A percentile compares a stretch with the other conserved stretches of the same genome.
These are phyloP conservation scores for Peronospora destructor DNA, from an alignment of 352 stramenopile species.

Conservation along the genomic window DNA sequence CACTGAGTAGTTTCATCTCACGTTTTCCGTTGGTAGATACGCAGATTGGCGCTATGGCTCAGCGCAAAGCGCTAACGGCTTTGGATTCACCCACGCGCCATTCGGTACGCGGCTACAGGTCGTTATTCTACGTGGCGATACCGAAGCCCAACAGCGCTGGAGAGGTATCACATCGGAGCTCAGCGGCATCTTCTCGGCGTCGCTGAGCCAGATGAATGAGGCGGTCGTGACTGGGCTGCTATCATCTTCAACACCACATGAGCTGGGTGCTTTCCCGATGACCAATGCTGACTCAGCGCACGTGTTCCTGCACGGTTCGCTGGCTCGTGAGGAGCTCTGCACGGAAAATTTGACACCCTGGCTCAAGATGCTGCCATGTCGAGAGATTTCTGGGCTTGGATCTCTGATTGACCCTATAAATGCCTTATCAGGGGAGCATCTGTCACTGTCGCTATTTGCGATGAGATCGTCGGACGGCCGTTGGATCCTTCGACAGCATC, in stretches of 20 bases:
- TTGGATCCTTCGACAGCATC: constrained; percentile 48
- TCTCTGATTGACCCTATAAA: constrained; percentile 68
- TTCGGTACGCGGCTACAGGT: constrained; percentile 65
- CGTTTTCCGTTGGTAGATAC: constrained; percentile 61
- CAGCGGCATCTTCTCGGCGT: constrained; percentile 76
- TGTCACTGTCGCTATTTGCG: constrained; percentile 53
- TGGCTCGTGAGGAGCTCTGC: constrained; percentile 78
- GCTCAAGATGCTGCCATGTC: constrained; percentile 85
- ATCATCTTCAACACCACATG: constrained; percentile 2
- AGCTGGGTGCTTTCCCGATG: constrained; percentile 12
- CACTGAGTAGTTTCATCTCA: constrained; percentile 56
- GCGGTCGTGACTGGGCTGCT: constrained; percentile 30
- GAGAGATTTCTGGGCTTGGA: constrained; percentile 51
- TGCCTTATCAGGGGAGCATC: constrained; percentile 62
- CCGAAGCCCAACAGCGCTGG: constrained; percentile 37
- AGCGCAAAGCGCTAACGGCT: constrained; percentile 14
- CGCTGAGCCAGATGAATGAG: constrained; percentile 72
- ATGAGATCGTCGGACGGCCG: constrained; percentile 12
- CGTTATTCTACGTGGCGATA: constrained; percentile 28
- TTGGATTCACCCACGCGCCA: constrained; percentile 32
- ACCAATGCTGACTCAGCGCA: constrained; percentile 7
- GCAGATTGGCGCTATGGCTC: constrained; percentile 41
- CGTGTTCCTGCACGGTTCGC: constrained; percentile 49
- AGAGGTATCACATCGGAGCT: constrained; percentile 65
- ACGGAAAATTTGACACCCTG: constrained; percentile 86